Evolutionary conservation across 306 rosid genomes (phyloP).

Genomic region (Cicer pinnatifidum): DNA sequence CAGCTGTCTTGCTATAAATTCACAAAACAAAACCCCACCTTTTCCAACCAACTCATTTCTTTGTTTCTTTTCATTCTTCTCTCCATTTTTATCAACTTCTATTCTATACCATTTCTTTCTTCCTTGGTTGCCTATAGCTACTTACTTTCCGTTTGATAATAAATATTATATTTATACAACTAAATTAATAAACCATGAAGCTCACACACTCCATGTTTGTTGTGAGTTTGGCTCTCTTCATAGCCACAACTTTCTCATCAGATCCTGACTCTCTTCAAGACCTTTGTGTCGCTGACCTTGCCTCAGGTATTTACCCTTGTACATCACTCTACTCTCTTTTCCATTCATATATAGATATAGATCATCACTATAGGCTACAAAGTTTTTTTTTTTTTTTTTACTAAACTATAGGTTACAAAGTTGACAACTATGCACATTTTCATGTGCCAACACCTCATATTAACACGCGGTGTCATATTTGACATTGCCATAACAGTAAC

Average conservation of each 20-base stretch:
- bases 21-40: slow-evolving; percentile 23
- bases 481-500: too few species aligned
- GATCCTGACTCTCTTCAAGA: slow-evolving; percentile 86
- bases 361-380: background rate
- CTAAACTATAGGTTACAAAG: background rate
- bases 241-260: slow-evolving; percentile 50
- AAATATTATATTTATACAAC: background rate
- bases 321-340: background rate
- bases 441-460: background rate
- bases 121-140: slow-evolving; percentile 6
- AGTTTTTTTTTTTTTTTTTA: too few species aligned
- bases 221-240: slow-evolving; percentile 47
- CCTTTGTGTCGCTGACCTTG: slow-evolving; percentile 74
- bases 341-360: background rate
- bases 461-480: too few species aligned
- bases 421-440: background rate
- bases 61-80: background rate
- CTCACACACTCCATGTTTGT: slow-evolving; percentile 38
- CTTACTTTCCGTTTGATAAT: background rate
- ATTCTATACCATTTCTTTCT: slow-evolving; percentile 1
- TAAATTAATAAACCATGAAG: slow-evolving; percentile 44
- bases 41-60: background rate
- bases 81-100: background rate
- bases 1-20: slow-evolving; percentile 34
- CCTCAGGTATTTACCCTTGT: slow-evolving; percentile 59